Evolutionary conservation across 495 filamentous ascomycete species (phyloP).

Genomic region (Xylaria venustula): DNA sequence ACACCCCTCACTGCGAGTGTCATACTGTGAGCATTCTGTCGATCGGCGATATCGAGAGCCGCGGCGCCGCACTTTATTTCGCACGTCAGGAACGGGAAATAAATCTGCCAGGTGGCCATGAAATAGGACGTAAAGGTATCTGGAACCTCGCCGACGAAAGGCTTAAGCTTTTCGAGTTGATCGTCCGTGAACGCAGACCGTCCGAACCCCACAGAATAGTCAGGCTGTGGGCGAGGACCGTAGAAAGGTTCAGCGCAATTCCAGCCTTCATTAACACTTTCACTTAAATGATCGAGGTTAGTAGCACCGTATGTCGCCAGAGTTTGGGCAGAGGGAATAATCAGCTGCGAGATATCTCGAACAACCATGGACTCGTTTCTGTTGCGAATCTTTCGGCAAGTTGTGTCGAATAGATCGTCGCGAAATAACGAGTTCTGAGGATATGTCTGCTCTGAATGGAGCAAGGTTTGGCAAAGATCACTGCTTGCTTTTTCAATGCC

Average conservation of each 20-base stretch:
- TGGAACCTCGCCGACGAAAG: conserved; percentile 32
- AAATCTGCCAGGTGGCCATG: conserved; percentile 40
- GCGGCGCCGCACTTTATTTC: conserved; percentile 23
- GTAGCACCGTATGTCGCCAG: conserved; percentile 24
- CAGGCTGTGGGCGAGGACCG: conserved; percentile 38
- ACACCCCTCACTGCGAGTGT: conserved; percentile 37
- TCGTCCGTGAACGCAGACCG: conserved; percentile 40
- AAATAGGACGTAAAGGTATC: conserved; percentile 33
- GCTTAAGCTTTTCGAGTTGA: conserved; percentile 39
- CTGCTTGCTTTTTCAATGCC: conserved; percentile 31
- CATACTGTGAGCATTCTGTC: conserved; percentile 27
- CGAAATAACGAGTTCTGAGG: neutral
- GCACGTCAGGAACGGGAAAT: conserved; percentile 42
- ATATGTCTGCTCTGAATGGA: conserved; percentile 8
- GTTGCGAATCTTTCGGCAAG: neutral
- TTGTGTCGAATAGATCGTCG: neutral
- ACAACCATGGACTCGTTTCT: conserved; percentile 41
- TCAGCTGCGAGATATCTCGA: conserved; percentile 37
- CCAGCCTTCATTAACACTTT: conserved; percentile 47
- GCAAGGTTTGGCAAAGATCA: conserved; percentile 26
- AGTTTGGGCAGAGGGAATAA: conserved; percentile 37
- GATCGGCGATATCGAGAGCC: neutral
- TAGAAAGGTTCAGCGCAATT: conserved; percentile 33
- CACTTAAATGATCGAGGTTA: conserved; percentile 34
- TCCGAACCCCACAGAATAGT: conserved; percentile 45